phyloP scores from a whole-genome alignment of 2,329 filamentous ascomycete species.

The Calonectria naviculata region DNA sequence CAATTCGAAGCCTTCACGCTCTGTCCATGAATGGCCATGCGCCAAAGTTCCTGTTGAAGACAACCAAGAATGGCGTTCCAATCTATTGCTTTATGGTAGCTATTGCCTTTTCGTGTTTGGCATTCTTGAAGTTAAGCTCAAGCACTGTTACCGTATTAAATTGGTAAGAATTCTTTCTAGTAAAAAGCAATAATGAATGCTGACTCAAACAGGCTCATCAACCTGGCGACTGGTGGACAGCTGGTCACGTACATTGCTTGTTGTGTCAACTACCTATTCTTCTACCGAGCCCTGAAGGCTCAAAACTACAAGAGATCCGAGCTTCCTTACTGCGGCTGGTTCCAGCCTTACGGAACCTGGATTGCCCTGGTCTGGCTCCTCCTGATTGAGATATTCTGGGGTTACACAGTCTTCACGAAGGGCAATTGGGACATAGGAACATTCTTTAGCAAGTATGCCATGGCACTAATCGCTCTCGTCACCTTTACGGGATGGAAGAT shows the following conservation, averaged over 20 bases:
- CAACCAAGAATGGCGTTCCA: slow-evolving; percentile 3
- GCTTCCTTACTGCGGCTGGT: background rate
- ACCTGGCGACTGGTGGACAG: background rate
- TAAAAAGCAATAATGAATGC: background rate
- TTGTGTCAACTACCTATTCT: slow-evolving; percentile 1
- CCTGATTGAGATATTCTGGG: background rate
- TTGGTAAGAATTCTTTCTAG: background rate
- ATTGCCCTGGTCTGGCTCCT: background rate
- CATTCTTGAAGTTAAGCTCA: slow-evolving; percentile 5
- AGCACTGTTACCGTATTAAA: background rate
- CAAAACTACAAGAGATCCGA: background rate
- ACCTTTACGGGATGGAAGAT: background rate
- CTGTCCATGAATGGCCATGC: background rate
- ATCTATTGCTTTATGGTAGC: background rate
- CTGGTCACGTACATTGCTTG: background rate
- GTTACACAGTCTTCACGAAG: background rate
- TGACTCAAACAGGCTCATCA: background rate
- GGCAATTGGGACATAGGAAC: background rate
- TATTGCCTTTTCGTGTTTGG: background rate
- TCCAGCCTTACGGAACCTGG: slow-evolving; percentile 9
- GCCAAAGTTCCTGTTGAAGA: background rate
- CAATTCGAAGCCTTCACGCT: background rate
- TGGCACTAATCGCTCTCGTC: background rate
- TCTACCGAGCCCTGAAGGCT: background rate
- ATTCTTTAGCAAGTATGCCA: background rate